Evolutionary conservation across 192 early-diverging fungal species (phyloP).

Genomic region (Coemansia sp.): DNA sequence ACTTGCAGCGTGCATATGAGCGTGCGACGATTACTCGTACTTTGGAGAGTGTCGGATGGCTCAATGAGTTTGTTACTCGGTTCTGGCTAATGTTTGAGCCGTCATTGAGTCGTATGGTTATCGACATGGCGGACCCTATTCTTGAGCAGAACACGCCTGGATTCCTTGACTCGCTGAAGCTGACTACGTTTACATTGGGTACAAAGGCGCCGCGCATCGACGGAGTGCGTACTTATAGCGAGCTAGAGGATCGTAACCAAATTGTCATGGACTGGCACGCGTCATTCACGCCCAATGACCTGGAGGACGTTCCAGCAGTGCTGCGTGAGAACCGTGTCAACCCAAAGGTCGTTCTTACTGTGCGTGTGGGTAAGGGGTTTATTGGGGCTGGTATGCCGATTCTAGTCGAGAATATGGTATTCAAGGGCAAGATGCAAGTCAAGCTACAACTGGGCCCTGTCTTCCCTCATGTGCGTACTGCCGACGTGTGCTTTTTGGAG

Average conservation of each 20-base stretch:
- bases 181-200: slow-evolving; percentile 77
- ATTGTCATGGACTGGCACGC: slow-evolving; percentile 90
- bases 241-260: slow-evolving; percentile 72
- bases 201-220: slow-evolving; percentile 76
- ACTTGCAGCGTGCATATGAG: slow-evolving; percentile 68
- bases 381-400: slow-evolving; percentile 85
- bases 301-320: slow-evolving; percentile 69
- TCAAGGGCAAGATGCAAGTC: slow-evolving; percentile 75
- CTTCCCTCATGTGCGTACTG: slow-evolving; percentile 74
- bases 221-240: slow-evolving; percentile 71
- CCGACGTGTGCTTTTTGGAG: slow-evolving; percentile 85
- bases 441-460: slow-evolving; percentile 83
- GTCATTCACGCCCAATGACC: slow-evolving; percentile 83
- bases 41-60: slow-evolving; percentile 81
- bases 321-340: slow-evolving; percentile 73
- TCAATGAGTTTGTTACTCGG: slow-evolving; percentile 82
- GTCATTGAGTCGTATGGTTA: slow-evolving; percentile 73
- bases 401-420: slow-evolving; percentile 82
- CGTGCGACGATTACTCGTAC: slow-evolving; percentile 51
- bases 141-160: slow-evolving; percentile 75
- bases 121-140: slow-evolving; percentile 71
- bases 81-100: slow-evolving; percentile 95
- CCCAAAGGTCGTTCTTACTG: slow-evolving; percentile 84
- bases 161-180: slow-evolving; percentile 77
- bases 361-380: slow-evolving; percentile 86